Conservation (phyloP, 1,284 basidiomycete genomes). For the Boletus semigastroideus region DNA sequence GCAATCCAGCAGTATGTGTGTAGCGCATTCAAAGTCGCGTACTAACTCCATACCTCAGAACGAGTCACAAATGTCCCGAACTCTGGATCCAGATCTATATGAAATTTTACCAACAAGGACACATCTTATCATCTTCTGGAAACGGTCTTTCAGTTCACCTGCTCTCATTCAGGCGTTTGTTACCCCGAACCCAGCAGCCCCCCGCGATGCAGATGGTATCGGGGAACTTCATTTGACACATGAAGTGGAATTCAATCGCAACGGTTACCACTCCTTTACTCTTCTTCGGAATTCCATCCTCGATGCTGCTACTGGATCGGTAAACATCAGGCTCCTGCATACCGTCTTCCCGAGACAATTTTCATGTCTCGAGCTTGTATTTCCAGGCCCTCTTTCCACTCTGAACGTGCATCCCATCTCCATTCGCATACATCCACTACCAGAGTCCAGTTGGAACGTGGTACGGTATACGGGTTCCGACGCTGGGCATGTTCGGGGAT, state of each 20-base stretch:
- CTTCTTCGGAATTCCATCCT: conserved; percentile 1
- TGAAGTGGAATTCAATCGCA: background rate
- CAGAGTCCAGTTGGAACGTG: background rate
- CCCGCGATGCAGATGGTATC: background rate
- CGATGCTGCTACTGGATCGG: background rate
- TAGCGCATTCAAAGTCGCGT: background rate
- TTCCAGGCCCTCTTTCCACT: background rate
- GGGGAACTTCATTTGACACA: background rate
- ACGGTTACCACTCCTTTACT: background rate
- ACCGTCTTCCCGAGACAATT: too few relatives aligned
- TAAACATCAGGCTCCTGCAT: background rate
- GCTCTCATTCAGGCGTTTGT: background rate
- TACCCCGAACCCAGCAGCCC: background rate
- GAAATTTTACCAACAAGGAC: background rate
- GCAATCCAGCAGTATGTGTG: background rate
- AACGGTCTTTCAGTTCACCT: background rate
- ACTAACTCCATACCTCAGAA: background rate
- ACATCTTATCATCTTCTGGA: background rate
- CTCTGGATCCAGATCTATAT: too few relatives aligned
- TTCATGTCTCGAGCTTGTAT: background rate
- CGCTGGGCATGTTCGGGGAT: background rate
- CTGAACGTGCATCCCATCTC: background rate
- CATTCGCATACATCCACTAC: background rate
- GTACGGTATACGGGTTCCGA: background rate
- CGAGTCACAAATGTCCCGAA: background rate